Percentiles rank a stretch among this genome's conserved stretches.
Evolutionary conservation across 805 yeast genomes (phyloP).

Genomic region (Saturnispora sekii): DNA sequence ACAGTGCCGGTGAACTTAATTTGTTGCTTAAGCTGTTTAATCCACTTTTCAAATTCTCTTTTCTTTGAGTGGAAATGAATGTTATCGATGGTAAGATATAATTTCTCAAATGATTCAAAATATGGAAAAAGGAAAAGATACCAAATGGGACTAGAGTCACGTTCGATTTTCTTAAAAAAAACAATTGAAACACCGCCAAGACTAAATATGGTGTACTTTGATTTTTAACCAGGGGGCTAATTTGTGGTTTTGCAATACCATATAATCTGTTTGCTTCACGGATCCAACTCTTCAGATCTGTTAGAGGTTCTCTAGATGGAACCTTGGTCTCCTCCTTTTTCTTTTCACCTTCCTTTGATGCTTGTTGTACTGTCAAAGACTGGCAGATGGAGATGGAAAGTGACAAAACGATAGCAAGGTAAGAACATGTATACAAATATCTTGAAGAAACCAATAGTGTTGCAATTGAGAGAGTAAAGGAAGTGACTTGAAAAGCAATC

Average conservation of each 20-base stretch:
- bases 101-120: slow-evolving; percentile 57
- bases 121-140: slow-evolving; percentile 75
- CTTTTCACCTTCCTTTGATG: slow-evolving; percentile 19
- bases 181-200: slow-evolving; percentile 44
- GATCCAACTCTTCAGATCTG: slow-evolving; percentile 2
- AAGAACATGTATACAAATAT: slow-evolving; percentile 44
- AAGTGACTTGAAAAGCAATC: slow-evolving; percentile 46
- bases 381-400: slow-evolving; percentile 72
- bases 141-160: slow-evolving; percentile 65
- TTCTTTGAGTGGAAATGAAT: slow-evolving; percentile 8
- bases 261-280: slow-evolving; percentile 3
- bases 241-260: slow-evolving; percentile 5
- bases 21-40: slow-evolving; percentile 38
- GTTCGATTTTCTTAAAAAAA: slow-evolving; percentile 48
- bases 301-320: slow-evolving; percentile 8
- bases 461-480: slow-evolving; percentile 32
- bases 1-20: slow-evolving; percentile 52
- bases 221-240: slow-evolving; percentile 9
- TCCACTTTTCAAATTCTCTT: slow-evolving; percentile 10
- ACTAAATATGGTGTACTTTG: slow-evolving; percentile 46
- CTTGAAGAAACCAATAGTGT: slow-evolving; percentile 25
- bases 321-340: slow-evolving; percentile 34
- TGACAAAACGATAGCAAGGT: slow-evolving; percentile 57
- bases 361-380: slow-evolving; percentile 28
- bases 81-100: slow-evolving; percentile 50